Percentiles rank a stretch among this genome's conserved stretches.
These are phyloP conservation scores for Firmiana major DNA, from an alignment of 345 rosid species.

Conservation along the genomic window DNA sequence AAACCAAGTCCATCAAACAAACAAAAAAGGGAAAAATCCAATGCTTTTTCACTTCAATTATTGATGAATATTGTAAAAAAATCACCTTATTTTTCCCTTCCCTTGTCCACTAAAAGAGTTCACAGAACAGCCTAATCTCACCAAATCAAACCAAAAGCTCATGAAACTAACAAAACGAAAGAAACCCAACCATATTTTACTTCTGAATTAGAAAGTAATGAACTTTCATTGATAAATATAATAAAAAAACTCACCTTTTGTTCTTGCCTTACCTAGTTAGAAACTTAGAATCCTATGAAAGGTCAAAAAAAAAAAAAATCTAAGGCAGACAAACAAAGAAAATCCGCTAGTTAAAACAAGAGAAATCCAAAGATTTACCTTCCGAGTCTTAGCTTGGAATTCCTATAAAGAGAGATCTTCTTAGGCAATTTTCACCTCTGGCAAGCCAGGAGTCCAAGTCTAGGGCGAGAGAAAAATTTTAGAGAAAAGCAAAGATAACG, in stretches of 20 bases:
- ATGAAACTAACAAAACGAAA: neutral
- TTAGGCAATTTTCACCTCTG: neutral
- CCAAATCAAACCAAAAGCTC: slow-evolving; percentile 6
- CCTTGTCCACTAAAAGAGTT: neutral
- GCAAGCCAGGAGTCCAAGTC: neutral
- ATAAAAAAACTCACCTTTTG: neutral
- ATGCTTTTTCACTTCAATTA: neutral
- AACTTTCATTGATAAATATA: neutral
- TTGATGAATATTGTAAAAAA: neutral
- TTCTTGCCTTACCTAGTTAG: slow-evolving; percentile 1
- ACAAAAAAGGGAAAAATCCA: neutral
- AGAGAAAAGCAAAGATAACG: neutral
- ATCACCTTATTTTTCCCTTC: neutral
- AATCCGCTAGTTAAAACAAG: neutral
- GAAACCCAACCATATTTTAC: neutral
- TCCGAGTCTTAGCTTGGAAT: neutral
- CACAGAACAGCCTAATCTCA: neutral
- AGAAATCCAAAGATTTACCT: neutral
- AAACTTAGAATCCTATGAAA: neutral
- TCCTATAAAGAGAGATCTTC: neutral
- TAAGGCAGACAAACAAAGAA: neutral
- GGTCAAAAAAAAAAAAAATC: no score
- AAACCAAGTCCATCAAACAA: neutral
- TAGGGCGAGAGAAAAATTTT: neutral
- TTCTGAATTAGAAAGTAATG: neutral